Conservation (phyloP, 192 early-diverging fungal species). For the Umbelopsis ramanniana region DNA sequence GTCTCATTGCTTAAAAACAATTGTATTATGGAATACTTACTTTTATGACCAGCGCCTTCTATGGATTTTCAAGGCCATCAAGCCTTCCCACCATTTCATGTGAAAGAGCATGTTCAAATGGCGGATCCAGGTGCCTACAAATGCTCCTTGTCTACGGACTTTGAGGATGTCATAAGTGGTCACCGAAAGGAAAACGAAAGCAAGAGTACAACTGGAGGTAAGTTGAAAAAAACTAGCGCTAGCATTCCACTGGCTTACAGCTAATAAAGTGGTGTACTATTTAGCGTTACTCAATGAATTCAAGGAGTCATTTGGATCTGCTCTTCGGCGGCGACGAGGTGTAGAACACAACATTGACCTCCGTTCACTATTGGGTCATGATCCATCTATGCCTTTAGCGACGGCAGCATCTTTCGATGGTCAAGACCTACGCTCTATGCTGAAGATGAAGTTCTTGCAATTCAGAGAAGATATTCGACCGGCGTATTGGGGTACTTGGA, state of each 20-base stretch:
- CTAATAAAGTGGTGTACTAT: neutral
- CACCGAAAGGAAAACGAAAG: neutral
- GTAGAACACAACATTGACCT: slow-evolving; percentile 35
- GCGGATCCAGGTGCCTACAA: slow-evolving; percentile 48
- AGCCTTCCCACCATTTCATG: slow-evolving; percentile 63
- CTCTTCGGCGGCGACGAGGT: slow-evolving; percentile 3
- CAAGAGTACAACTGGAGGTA: slow-evolving; percentile 14
- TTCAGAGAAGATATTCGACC: slow-evolving; percentile 75
- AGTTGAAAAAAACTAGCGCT: neutral
- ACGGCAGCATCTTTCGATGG: slow-evolving; percentile 37
- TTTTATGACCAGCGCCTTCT: neutral
- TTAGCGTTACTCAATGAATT: slow-evolving; percentile 2
- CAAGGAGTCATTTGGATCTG: slow-evolving; percentile 1
- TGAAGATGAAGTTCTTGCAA: slow-evolving; percentile 68
- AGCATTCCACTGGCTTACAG: neutral
- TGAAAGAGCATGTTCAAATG: slow-evolving; percentile 53
- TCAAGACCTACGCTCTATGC: slow-evolving; percentile 31
- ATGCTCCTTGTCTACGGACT: slow-evolving; percentile 13
- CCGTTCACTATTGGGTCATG: slow-evolving; percentile 32
- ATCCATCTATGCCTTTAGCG: slow-evolving; percentile 27
- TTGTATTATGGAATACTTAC: neutral
- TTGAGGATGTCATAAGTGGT: neutral
- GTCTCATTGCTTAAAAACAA: neutral
- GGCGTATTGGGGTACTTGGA: slow-evolving; percentile 84
- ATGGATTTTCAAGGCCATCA: slow-evolving; percentile 29